These are phyloP conservation scores for Xerocomellus chrysenteron DNA, from an alignment of 768 basidiomycete species.

Conservation along the genomic window DNA sequence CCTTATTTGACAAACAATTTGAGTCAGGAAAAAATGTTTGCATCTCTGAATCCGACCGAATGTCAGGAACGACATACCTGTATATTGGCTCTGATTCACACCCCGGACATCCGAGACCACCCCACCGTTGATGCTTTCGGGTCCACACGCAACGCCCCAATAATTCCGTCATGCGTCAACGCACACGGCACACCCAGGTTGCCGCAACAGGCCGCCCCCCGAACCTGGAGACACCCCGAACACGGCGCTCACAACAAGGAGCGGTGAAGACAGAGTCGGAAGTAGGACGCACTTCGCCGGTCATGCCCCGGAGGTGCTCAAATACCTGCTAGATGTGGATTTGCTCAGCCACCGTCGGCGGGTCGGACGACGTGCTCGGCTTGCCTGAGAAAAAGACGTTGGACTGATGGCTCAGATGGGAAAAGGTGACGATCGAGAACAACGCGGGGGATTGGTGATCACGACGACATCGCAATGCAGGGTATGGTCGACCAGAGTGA, in stretches of 20 bases:
- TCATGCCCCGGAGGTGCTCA: constrained; percentile 1
- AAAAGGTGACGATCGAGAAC: constrained; percentile 22
- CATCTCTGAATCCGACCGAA: too few relatives aligned
- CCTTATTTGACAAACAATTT: too few relatives aligned
- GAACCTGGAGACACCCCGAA: too few relatives aligned
- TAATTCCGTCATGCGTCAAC: too few relatives aligned
- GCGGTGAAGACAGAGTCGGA: constrained; percentile 5
- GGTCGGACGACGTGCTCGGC: not conserved
- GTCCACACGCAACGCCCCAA: too few relatives aligned
- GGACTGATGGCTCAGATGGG: constrained; percentile 12
- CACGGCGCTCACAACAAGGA: constrained; percentile 13
- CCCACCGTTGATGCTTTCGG: too few relatives aligned
- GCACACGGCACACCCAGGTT: too few relatives aligned
- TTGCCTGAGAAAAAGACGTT: constrained; percentile 19
- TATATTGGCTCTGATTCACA: too few relatives aligned
- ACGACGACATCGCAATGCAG: not conserved
- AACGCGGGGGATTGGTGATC: not conserved
- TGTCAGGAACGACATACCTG: too few relatives aligned
- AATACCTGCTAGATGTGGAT: constrained; percentile 18
- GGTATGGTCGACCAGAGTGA: constrained; percentile 22
- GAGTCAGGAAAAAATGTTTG: too few relatives aligned
- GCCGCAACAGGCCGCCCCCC: too few relatives aligned
- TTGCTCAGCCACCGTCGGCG: constrained; percentile 6
- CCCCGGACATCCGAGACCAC: too few relatives aligned
- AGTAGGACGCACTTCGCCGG: not conserved